Base-by-base conservation (phyloP, 2,329 filamentous ascomycete genomes). In the Ophiostoma perfectum region DNA sequence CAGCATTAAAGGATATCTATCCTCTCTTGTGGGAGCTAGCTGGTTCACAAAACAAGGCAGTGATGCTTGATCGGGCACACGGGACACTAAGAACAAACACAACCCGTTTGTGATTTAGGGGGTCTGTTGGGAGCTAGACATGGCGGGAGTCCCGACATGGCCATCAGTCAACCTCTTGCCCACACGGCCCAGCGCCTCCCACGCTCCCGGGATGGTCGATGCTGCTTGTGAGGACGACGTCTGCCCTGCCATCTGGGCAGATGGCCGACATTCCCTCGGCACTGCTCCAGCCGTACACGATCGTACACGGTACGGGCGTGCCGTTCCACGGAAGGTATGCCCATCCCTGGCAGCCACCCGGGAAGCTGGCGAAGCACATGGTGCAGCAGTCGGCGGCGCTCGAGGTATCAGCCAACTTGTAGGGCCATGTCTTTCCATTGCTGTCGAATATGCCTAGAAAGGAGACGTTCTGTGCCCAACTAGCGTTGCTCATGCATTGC, bases 341-440 rank as follows among this genome's bases (percentile, higher is more conserved):
- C 70, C 71, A 72, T 14, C 69, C 66, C 36, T 72, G 69, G 63
- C 70, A 71, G 41, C 70, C 71, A 5, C 11, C 42, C 7, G 62
- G 39, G 18, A 68, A 71, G 16, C 8, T 12, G 18, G 8, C 18
- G 45, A 65, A 70, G 41, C 70, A 72, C 6, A 45, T 41, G 16
- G 44, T 47, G 67, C 71, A 70, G 65, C 69, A 72, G 4, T 42
- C 67, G 14, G 41, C 6, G 11, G 70, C 67, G 12, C 55, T 60
- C 14, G 27, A 3, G 18, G 62, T 62, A 3, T 65, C 7, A 12
- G 67, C n/a, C 8, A 71, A 52, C n/a, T 52, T 68, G 60, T 66
- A 70, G 6, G 69, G 66, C 69, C 70, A 72, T 12, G 69, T 9
- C 65, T 62, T 63, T n/a, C 45, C 66, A n/a, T 39, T 47, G 16